These are phyloP conservation scores for Pseudohalonectria lignicola DNA, from an alignment of 2,329 filamentous ascomycete species.

Conservation along the genomic window DNA sequence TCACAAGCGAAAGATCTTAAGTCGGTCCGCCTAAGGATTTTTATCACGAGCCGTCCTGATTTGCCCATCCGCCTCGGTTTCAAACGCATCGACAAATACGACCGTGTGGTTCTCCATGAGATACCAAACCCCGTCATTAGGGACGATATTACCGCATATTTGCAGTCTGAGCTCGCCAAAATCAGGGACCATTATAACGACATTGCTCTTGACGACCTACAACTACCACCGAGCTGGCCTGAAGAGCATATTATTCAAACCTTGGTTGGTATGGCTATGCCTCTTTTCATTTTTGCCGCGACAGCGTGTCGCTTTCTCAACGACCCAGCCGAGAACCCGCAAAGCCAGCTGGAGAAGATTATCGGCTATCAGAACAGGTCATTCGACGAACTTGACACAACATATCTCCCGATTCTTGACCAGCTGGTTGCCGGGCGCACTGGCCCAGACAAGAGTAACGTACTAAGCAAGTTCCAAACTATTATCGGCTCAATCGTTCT, in stretches of 20 bases:
- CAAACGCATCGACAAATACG: constrained; percentile 12
- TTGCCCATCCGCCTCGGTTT: constrained; percentile 25
- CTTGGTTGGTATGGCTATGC: constrained; percentile 1
- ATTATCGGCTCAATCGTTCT: constrained; percentile 19
- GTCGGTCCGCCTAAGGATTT: constrained; percentile 14
- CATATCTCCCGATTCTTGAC: no score
- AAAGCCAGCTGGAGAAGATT: no score
- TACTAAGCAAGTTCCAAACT: no score
- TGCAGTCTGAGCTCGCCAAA: constrained; percentile 15
- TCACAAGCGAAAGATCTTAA: constrained; percentile 6
- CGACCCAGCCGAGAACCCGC: no score
- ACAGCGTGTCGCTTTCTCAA: no score
- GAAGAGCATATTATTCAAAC: no score
- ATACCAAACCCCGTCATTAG: constrained; percentile 17
- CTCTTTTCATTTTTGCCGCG: constrained; percentile 1
- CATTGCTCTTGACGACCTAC: no score
- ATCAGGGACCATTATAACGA: constrained; percentile 18
- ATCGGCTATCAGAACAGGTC: no score
- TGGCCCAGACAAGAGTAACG: no score
- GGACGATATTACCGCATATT: constrained; percentile 23
- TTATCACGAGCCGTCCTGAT: constrained; percentile 31
- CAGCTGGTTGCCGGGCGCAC: no score
- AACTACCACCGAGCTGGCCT: no score
- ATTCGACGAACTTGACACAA: no score
- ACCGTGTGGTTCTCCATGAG: constrained; percentile 23